Evolutionary conservation across 176 grass and related monocot genomes (phyloP).

Genomic region (Oryza meridionalis): DNA sequence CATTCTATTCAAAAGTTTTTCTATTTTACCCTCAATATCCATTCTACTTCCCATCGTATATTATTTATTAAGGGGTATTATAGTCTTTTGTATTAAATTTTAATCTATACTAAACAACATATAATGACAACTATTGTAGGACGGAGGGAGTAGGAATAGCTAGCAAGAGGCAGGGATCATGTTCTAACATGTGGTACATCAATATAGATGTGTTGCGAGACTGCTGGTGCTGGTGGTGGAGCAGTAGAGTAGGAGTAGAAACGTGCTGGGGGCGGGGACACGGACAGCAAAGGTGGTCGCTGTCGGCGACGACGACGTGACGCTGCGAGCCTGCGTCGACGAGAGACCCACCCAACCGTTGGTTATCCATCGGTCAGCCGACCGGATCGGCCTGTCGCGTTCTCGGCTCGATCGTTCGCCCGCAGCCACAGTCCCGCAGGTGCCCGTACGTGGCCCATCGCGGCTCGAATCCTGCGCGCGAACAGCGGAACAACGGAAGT

Average conservation of each 20-base stretch:
- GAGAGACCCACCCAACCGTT: not conserved
- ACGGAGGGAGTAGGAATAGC: too few relatives aligned
- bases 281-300: not conserved
- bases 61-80: too few relatives aligned
- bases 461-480: conserved; percentile 23
- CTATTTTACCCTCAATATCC: too few relatives aligned
- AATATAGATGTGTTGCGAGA: not conserved
- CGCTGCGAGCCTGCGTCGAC: not conserved
- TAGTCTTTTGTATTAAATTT: too few relatives aligned
- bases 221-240: not conserved
- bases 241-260: not conserved
- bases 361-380: not conserved
- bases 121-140: too few relatives aligned
- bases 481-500: not conserved
- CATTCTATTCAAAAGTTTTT: too few relatives aligned
- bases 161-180: not conserved
- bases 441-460: not conserved
- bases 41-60: too few relatives aligned
- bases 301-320: conserved; percentile 22
- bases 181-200: not conserved
- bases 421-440: not conserved
- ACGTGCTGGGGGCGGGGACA: not conserved
- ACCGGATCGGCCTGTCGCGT: not conserved
- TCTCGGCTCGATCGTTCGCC: too few relatives aligned
- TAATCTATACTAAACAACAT: too few relatives aligned